These are phyloP conservation scores for Microdochium paspali DNA, from an alignment of 2,329 filamentous ascomycete genomes.

Conservation along the genomic window DNA sequence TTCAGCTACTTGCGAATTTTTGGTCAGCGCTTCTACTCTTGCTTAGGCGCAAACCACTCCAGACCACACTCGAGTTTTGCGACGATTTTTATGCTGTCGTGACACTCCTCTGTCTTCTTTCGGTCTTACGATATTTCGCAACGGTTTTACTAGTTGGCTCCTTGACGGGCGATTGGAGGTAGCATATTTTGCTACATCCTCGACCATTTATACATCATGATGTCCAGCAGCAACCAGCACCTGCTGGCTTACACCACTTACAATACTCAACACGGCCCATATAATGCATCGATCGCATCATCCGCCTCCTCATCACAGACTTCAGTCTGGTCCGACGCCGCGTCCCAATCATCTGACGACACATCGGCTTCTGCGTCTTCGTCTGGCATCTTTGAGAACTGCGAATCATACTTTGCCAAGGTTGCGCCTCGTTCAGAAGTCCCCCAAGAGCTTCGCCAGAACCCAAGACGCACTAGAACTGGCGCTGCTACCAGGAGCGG, in stretches of 20 bases:
- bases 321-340: conserved; percentile 69
- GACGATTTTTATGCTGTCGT: conserved; percentile 26
- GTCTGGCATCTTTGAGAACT: conserved; percentile 40
- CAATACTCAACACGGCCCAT: conserved; percentile 43
- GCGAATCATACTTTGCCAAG: conserved; percentile 8
- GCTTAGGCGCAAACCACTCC: conserved; percentile 33
- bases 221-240: conserved; percentile 44
- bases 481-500: conserved; percentile 46
- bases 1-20: conserved; percentile 46
- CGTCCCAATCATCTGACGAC: conserved; percentile 61
- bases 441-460: conserved; percentile 53
- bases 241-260: conserved; percentile 41
- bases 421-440: conserved; percentile 28
- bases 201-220: conserved; percentile 35
- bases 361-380: conserved; percentile 54
- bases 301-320: conserved; percentile 68
- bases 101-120: conserved; percentile 31
- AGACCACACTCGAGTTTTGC: conserved; percentile 32
- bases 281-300: conserved; percentile 62
- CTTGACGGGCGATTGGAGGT: conserved; percentile 48
- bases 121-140: conserved; percentile 25
- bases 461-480: conserved; percentile 48
- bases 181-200: conserved; percentile 13
- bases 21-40: conserved; percentile 25
- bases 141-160: conserved; percentile 39